phyloP scores from a whole-genome alignment of 768 basidiomycete species.

The Phallus indusiatus region DNA sequence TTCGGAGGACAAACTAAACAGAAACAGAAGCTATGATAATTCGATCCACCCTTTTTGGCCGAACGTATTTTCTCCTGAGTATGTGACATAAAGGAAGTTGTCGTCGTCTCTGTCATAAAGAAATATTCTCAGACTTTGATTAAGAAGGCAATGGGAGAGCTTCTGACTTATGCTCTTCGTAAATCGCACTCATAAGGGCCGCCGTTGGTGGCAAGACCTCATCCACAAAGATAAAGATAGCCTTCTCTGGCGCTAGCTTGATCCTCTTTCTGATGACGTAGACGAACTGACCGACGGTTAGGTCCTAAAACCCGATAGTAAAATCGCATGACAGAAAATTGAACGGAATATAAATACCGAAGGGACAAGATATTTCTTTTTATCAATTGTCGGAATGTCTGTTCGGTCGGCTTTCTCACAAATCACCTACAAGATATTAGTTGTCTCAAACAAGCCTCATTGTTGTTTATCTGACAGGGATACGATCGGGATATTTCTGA shows the following conservation, averaged over 20 bases:
- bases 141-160: neutral
- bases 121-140: neutral
- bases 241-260: slow-evolving; percentile 99
- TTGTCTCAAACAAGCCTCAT: neutral
- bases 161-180: slow-evolving; percentile 98
- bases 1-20: too few relatives aligned
- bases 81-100: slow-evolving; percentile 96
- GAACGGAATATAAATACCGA: slow-evolving; percentile 48
- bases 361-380: slow-evolving; percentile 99
- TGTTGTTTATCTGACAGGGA: slow-evolving; percentile 60
- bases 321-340: neutral
- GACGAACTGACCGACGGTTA: slow-evolving; percentile 97
- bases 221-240: slow-evolving; percentile 99
- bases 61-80: slow-evolving; percentile 97
- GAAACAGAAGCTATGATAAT: slow-evolving; percentile 20
- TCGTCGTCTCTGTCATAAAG: slow-evolving; percentile 76
- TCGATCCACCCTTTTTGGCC: slow-evolving; percentile 47
- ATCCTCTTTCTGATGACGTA: slow-evolving; percentile 99
- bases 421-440: slow-evolving; percentile 63
- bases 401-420: slow-evolving; percentile 99
- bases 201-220: slow-evolving; percentile 98
- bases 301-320: slow-evolving; percentile 45
- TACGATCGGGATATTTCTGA: slow-evolving; percentile 98
- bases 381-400: slow-evolving; percentile 98
- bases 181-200: slow-evolving; percentile 96